Evolutionary conservation across 2,329 filamentous ascomycete species (phyloP).

Genomic region (Neonectria hederae): DNA sequence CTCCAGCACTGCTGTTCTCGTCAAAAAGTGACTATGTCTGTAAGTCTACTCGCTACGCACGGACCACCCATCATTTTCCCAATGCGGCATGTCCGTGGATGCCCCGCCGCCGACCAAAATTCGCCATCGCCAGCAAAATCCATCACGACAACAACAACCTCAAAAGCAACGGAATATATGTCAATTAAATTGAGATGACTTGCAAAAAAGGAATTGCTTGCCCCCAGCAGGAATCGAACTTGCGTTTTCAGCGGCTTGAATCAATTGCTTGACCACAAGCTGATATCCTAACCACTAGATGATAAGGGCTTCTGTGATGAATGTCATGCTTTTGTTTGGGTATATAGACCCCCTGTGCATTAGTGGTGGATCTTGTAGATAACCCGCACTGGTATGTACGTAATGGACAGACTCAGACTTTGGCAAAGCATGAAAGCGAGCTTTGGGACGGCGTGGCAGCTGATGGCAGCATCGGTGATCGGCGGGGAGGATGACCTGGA

Average conservation of each 20-base stretch:
- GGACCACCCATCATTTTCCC: no score
- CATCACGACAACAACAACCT: neutral
- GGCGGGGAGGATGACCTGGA: neutral
- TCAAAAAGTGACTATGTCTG: no score
- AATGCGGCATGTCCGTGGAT: no score
- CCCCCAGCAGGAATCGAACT: conserved; percentile 14
- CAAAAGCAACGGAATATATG: neutral
- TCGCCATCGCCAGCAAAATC: neutral
- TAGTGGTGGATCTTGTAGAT: neutral
- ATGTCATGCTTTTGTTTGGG: neutral
- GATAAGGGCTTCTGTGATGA: neutral
- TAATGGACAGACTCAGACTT: no score
- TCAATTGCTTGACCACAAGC: conserved; percentile 12
- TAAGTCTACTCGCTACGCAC: no score
- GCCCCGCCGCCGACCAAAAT: no score
- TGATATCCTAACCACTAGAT: conserved; percentile 26
- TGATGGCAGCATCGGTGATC: no score
- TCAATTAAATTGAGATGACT: neutral
- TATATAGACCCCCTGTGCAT: neutral
- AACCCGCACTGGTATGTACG: neutral
- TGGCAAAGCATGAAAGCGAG: no score
- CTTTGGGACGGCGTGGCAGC: no score
- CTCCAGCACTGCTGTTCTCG: no score
- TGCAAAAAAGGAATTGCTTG: neutral
- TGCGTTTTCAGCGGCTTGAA: conserved; percentile 18